Conservation (phyloP, 2,329 filamentous ascomycete species). For the Mycocentrospora acerina region DNA sequence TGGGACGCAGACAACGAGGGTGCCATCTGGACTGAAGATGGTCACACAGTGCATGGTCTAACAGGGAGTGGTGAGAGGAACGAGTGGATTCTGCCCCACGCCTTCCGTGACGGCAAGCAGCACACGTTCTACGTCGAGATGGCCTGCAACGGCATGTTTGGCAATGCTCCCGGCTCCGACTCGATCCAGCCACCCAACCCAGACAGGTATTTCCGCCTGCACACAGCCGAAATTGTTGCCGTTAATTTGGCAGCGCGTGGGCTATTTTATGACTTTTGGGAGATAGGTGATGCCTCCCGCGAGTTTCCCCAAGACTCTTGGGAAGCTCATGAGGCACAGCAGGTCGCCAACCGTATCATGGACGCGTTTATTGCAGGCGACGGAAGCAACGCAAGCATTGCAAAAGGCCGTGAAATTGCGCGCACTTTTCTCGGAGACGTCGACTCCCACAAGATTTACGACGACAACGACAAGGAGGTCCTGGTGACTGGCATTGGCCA, state of each 20-base stretch:
- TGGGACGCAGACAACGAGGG: conserved; percentile 96
- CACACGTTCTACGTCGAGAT: conserved; percentile 96
- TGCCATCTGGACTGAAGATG: conserved; percentile 88
- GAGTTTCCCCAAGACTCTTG: conserved; percentile 88
- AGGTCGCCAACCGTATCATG: conserved; percentile 84
- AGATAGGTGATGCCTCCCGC: conserved; percentile 85
- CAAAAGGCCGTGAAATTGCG: conserved; percentile 79
- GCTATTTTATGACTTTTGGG: conserved; percentile 92
- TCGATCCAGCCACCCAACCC: conserved; percentile 85
- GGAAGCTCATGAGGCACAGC: conserved; percentile 83
- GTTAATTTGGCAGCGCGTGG: conserved; percentile 83
- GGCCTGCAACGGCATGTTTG: conserved; percentile 99
- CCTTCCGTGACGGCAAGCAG: conserved; percentile 79
- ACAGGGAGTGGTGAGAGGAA: conserved; percentile 85
- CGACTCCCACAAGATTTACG: conserved; percentile 82
- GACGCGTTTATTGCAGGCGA: conserved; percentile 82
- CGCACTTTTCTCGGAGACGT: conserved; percentile 79
- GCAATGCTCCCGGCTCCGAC: conserved; percentile 81
- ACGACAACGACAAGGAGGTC: conserved; percentile 67
- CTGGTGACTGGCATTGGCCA: conserved; percentile 89
- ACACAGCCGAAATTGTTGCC: conserved; percentile 80
- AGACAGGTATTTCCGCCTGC: conserved; percentile 77
- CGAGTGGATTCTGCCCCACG: conserved; percentile 86
- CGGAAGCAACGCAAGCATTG: conserved; percentile 70
- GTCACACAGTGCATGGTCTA: conserved; percentile 86